Conservation (phyloP, 805 yeast genomes). For the Yamadazyma sp. region DNA sequence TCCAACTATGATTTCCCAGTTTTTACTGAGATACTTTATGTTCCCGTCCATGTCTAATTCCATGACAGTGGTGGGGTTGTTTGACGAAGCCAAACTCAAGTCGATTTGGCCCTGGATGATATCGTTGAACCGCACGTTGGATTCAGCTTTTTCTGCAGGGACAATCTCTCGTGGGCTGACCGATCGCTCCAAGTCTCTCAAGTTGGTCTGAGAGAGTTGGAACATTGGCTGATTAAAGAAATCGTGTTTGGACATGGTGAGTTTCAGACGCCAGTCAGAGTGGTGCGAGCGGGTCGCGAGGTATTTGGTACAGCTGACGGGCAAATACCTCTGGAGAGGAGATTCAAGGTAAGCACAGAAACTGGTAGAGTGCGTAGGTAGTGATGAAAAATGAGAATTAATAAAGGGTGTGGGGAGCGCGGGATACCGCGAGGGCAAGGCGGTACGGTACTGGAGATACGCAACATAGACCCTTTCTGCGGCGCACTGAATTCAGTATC, state of each 20-base stretch:
- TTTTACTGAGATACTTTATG: constrained; percentile 68
- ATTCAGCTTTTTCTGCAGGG: constrained; percentile 3
- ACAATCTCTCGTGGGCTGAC: constrained; percentile 35
- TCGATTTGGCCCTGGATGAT: constrained; percentile 50
- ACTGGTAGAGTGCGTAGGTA: too few species aligned
- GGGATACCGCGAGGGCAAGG: too few species aligned
- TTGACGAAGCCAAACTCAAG: constrained; percentile 60
- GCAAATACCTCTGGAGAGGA: too few species aligned
- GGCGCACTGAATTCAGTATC: too few species aligned
- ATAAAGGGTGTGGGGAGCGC: too few species aligned
- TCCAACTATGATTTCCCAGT: constrained; percentile 81
- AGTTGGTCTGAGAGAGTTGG: constrained; percentile 18
- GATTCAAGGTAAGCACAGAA: too few species aligned
- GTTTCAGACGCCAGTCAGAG: too few species aligned
- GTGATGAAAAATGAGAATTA: too few species aligned
- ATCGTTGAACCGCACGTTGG: constrained; percentile 10
- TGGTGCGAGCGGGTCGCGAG: too few species aligned
- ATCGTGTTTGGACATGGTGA: constrained; percentile 12
- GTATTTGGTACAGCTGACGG: too few species aligned
- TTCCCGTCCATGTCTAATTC: constrained; percentile 81
- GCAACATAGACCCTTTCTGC: too few species aligned
- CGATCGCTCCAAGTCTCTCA: constrained; percentile 27
- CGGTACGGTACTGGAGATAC: neutral
- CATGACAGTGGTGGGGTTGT: constrained; percentile 73
- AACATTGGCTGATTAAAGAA: constrained; percentile 20